Evolutionary conservation across 495 filamentous ascomycete genomes (phyloP).

Genomic region (Hyaloscypha bicolor): DNA sequence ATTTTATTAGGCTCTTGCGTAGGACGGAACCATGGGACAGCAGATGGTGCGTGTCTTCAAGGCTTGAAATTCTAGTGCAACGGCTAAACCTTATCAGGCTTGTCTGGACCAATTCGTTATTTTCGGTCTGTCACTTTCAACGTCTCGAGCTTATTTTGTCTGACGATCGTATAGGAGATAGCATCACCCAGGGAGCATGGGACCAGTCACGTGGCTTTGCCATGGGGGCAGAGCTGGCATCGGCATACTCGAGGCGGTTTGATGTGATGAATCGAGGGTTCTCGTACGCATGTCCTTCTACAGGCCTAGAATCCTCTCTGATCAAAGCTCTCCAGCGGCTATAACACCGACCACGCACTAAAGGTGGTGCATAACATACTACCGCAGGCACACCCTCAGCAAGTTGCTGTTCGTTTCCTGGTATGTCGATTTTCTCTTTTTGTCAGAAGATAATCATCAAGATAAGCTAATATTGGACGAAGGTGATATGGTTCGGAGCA

Average conservation of each 20-base stretch:
- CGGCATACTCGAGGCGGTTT: constrained; percentile 60
- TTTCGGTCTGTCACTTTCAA: constrained; percentile 47
- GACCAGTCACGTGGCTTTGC: constrained; percentile 57
- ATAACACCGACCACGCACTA: constrained; percentile 63
- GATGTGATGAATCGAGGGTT: constrained; percentile 69
- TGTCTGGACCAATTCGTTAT: constrained; percentile 48
- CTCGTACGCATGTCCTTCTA: constrained; percentile 10
- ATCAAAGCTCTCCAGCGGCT: constrained; percentile 52
- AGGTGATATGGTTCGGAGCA: constrained; percentile 70
- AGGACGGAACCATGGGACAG: neutral
- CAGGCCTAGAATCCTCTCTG: neutral
- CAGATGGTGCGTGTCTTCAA: constrained; percentile 7
- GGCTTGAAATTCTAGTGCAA: neutral
- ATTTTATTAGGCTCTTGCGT: neutral
- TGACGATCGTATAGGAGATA: constrained; percentile 45
- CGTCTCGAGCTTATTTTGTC: neutral
- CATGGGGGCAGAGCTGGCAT: constrained; percentile 55
- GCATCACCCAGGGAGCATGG: constrained; percentile 61
- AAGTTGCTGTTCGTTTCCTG: constrained; percentile 59
- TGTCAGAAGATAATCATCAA: neutral
- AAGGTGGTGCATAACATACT: constrained; percentile 58
- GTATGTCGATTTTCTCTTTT: constrained; percentile 11
- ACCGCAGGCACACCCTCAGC: constrained; percentile 45
- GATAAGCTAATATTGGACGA: neutral
- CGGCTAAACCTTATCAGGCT: constrained; percentile 12